Conservation (phyloP, 805 yeast species). For the Teunomyces kruisii region DNA sequence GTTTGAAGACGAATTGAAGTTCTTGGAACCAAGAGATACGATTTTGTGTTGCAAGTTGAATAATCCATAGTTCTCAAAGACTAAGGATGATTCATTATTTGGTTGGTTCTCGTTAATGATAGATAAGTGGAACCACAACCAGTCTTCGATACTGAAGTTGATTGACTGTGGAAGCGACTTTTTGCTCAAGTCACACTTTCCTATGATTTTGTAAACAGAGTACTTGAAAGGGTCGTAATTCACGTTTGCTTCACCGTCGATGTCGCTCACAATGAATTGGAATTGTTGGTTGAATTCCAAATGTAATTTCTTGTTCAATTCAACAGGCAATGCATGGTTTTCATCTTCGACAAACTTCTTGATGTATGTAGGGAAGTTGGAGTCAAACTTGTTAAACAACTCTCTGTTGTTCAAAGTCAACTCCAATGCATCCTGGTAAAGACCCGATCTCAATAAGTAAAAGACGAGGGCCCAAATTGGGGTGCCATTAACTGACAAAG, state of each 20-base stretch:
- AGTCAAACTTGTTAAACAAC: slow-evolving; percentile 80
- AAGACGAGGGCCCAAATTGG: slow-evolving; percentile 96
- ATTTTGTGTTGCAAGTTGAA: slow-evolving; percentile 72
- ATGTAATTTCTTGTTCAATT: slow-evolving; percentile 65
- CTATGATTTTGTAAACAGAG: slow-evolving; percentile 87
- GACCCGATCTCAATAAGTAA: slow-evolving; percentile 83
- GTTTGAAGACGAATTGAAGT: slow-evolving; percentile 63
- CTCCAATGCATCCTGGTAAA: slow-evolving; percentile 72
- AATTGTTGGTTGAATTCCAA: slow-evolving; percentile 85
- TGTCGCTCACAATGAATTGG: slow-evolving; percentile 53
- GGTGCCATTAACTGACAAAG: slow-evolving; percentile 62
- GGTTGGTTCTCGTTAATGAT: slow-evolving; percentile 58
- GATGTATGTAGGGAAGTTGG: slow-evolving; percentile 77
- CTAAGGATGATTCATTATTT: slow-evolving; percentile 41
- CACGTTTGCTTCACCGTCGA: slow-evolving; percentile 18
- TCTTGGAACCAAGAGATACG: slow-evolving; percentile 67
- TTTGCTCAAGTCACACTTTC: slow-evolving; percentile 78
- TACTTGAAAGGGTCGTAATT: slow-evolving; percentile 82
- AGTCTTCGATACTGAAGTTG: slow-evolving; percentile 82
- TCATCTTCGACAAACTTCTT: slow-evolving; percentile 59
- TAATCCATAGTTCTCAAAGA: slow-evolving; percentile 71
- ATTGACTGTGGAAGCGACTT: slow-evolving; percentile 67
- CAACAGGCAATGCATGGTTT: slow-evolving; percentile 59
- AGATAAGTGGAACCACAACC: slow-evolving; percentile 93
- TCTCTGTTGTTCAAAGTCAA: slow-evolving; percentile 63